Evolutionary conservation across 768 basidiomycete genomes (phyloP).

Genomic region (Trametes gibbosa): DNA sequence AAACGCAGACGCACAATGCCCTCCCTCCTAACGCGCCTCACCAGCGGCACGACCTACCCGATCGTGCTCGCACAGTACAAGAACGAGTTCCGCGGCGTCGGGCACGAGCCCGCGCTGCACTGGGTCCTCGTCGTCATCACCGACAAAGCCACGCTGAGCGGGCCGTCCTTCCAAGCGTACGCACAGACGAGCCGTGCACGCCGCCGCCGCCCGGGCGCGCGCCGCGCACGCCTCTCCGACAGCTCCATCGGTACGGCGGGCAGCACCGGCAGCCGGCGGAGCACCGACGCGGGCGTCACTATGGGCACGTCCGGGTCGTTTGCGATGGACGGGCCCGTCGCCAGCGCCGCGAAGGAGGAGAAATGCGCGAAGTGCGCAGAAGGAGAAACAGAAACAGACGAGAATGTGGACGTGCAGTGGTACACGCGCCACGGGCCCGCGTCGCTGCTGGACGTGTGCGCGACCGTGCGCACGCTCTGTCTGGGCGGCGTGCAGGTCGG

Average conservation of each 20-base stretch:
- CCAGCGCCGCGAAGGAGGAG: not conserved
- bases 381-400: not conserved
- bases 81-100: slow-evolving; percentile 16
- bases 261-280: not conserved
- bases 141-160: slow-evolving; percentile 7
- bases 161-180: slow-evolving; percentile 21
- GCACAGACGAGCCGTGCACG: slow-evolving; percentile 2
- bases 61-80: slow-evolving; percentile 23
- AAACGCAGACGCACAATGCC: slow-evolving; percentile 14
- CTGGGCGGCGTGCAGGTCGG: slow-evolving; percentile 20
- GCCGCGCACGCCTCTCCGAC: slow-evolving; percentile 8
- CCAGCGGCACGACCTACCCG: slow-evolving; percentile 10
- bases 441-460: slow-evolving; percentile 15
- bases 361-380: too few relatives aligned
- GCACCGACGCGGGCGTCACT: slow-evolving; percentile 9
- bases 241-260: slow-evolving; percentile 4
- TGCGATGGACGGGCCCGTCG: not conserved
- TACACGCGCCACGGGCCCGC: slow-evolving; percentile 10
- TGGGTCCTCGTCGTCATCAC: slow-evolving; percentile 23
- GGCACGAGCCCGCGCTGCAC: slow-evolving; percentile 19
- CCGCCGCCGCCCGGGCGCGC: not conserved
- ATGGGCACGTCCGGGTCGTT: not conserved
- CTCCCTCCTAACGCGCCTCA: slow-evolving; percentile 8
- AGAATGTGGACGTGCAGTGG: slow-evolving; percentile 8
- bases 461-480: slow-evolving; percentile 18